phyloP scores from a whole-genome alignment of 23 red algal species.

The Gracilaria caudata region DNA sequence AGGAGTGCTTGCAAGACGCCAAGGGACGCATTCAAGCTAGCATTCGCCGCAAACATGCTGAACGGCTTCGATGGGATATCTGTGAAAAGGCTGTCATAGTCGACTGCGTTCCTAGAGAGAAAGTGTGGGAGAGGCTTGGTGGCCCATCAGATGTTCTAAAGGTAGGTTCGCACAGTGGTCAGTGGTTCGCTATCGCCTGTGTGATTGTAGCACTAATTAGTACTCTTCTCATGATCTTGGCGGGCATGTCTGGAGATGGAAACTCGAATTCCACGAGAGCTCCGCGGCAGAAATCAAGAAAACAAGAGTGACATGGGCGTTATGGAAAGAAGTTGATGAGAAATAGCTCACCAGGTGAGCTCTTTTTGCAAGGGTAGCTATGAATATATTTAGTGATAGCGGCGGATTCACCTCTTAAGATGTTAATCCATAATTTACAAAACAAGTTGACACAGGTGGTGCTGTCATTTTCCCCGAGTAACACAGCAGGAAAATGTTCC shows the following conservation, averaged over 20 bases:
- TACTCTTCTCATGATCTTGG: neutral
- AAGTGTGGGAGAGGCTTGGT: slow-evolving; percentile 9
- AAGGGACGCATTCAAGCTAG: neutral
- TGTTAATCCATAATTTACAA: slow-evolving; percentile 30
- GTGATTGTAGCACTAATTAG: neutral
- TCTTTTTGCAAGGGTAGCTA: neutral
- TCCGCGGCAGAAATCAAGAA: neutral
- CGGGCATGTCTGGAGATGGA: neutral
- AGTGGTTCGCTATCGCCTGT: slow-evolving; percentile 9
- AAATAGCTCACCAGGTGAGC: neutral
- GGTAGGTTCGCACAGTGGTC: neutral
- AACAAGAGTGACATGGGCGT: neutral
- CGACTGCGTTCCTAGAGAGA: slow-evolving; percentile 51
- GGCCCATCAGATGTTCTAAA: slow-evolving; percentile 1
- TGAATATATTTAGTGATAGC: neutral
- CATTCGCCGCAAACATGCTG: slow-evolving; percentile 21
- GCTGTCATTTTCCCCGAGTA: neutral
- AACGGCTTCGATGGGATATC: slow-evolving; percentile 39
- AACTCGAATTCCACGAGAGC: neutral
- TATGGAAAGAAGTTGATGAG: neutral
- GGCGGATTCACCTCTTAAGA: neutral
- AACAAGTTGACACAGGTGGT: neutral
- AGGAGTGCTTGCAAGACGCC: slow-evolving; percentile 23
- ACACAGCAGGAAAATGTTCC: neutral
- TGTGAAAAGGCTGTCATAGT: slow-evolving; percentile 47